These are phyloP conservation scores for Colletotrichum sp. DNA, from an alignment of 2,329 filamentous ascomycete genomes.

Conservation along the genomic window DNA sequence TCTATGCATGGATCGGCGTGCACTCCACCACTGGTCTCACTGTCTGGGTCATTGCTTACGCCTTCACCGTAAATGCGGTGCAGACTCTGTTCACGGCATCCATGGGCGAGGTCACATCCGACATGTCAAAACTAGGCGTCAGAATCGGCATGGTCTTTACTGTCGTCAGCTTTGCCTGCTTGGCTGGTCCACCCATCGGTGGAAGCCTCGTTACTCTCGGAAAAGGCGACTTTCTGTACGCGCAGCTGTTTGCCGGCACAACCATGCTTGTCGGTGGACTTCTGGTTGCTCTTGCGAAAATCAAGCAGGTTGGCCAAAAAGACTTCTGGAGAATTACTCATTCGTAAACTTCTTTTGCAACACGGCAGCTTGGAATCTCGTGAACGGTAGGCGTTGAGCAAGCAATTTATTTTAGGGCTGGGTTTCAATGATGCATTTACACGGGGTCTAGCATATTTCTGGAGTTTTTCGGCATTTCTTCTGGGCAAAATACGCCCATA, in stretches of 20 bases:
- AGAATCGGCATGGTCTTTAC: constrained; percentile 47
- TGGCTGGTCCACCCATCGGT: constrained; percentile 45
- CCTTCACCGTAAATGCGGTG: constrained; percentile 42
- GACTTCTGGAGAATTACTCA: neutral
- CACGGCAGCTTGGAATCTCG: neutral
- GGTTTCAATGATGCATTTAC: neutral
- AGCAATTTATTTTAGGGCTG: neutral
- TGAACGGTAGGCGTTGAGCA: neutral
- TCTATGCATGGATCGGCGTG: constrained; percentile 39
- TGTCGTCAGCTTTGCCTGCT: constrained; percentile 39
- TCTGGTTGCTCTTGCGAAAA: constrained; percentile 9
- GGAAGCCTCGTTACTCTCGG: constrained; percentile 45
- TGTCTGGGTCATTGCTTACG: constrained; percentile 22
- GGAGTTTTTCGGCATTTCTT: neutral
- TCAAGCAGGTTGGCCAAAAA: constrained; percentile 12
- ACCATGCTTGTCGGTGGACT: constrained; percentile 8
- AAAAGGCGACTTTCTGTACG: neutral
- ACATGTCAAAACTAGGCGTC: constrained; percentile 42
- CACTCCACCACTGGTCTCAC: constrained; percentile 36
- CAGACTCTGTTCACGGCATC: constrained; percentile 45
- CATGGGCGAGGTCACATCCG: constrained; percentile 42
- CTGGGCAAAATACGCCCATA: neutral
- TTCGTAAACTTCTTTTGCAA: neutral
- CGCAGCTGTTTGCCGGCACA: constrained; percentile 9
- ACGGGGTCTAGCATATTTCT: neutral